Percentiles rank a stretch among this genome's conserved stretches.
These are phyloP conservation scores for Ashbya aceris DNA, from an alignment of 1,139 yeast species.

Conservation along the genomic window DNA sequence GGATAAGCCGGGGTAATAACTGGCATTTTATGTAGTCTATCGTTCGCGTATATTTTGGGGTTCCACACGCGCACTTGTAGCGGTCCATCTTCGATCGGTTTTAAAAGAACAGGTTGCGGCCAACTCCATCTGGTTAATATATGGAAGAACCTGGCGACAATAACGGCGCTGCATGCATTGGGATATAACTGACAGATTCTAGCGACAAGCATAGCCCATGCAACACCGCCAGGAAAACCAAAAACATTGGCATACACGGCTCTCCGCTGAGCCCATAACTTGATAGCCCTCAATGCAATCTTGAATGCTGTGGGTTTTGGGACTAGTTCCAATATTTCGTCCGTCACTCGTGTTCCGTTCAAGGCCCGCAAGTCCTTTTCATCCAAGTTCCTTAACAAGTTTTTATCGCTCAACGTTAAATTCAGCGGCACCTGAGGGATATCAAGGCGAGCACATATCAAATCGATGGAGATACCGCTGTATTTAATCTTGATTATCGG, in stretches of 20 bases:
- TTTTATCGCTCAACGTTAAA: conserved; percentile 73
- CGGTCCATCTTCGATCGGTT: conserved; percentile 94
- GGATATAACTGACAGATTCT: conserved; percentile 95
- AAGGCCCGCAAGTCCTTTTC: conserved; percentile 82
- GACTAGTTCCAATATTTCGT: conserved; percentile 77
- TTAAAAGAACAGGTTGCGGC: conserved; percentile 95
- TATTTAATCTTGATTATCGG: conserved; percentile 88
- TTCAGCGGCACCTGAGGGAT: conserved; percentile 71
- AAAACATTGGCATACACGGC: conserved; percentile 90
- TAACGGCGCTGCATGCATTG: conserved; percentile 87
- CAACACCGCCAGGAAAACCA: conserved; percentile 99
- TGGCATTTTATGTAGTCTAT: conserved; percentile 89
- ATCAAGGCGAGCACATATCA: conserved; percentile 74
- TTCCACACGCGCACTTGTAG: conserved; percentile 95
- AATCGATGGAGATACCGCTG: conserved; percentile 82
- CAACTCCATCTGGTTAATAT: conserved; percentile 88
- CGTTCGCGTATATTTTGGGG: conserved; percentile 81
- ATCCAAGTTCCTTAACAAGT: conserved; percentile 72
- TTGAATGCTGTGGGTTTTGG: conserved; percentile 92
- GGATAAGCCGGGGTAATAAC: conserved; percentile 99
- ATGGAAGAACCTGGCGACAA: conserved; percentile 78
- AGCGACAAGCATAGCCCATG: conserved; percentile 99
- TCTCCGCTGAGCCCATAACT: conserved; percentile 93
- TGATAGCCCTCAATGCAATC: conserved; percentile 84
- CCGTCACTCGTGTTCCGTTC: conserved; percentile 96